Evolutionary conservation across 1,284 basidiomycete genomes (phyloP).

Genomic region (Clitocybe nebularis): DNA sequence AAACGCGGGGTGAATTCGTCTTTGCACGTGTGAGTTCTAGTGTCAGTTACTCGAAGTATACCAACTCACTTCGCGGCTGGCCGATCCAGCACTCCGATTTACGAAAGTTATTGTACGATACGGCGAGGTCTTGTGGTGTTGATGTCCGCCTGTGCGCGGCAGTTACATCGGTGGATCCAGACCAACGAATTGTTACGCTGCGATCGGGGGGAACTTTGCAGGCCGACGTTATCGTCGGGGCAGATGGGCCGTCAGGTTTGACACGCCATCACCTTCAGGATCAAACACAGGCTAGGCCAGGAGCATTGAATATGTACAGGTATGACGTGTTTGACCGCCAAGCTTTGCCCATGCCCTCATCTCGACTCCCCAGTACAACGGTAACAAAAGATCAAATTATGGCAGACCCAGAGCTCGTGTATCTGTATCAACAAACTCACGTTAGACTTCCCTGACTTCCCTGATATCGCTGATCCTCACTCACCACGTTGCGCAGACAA

Average conservation of each 20-base stretch:
- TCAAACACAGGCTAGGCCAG: conserved; percentile 18
- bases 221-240: conserved; percentile 62
- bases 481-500: conserved; percentile 24
- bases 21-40: conserved; percentile 40
- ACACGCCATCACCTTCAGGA: conserved; percentile 26
- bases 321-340: conserved; percentile 27
- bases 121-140: conserved; percentile 41
- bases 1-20: conserved; percentile 51
- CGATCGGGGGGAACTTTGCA: conserved; percentile 41
- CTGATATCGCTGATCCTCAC: neutral
- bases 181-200: conserved; percentile 33
- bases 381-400: conserved; percentile 36
- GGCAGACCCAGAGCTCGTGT: conserved; percentile 30
- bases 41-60: neutral
- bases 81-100: conserved; percentile 36
- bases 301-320: conserved; percentile 40
- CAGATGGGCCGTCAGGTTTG: conserved; percentile 48
- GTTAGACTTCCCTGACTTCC: conserved; percentile 20
- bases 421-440: conserved; percentile 27
- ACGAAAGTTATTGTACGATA: conserved; percentile 34
- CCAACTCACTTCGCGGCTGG: neutral
- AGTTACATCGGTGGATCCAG: conserved; percentile 37
- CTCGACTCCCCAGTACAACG: conserved; percentile 32
- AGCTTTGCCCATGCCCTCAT: conserved; percentile 6
- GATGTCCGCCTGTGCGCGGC: conserved; percentile 34